Evolutionary conservation across 345 rosid species (phyloP).

Genomic region (Jatropha curcas): DNA sequence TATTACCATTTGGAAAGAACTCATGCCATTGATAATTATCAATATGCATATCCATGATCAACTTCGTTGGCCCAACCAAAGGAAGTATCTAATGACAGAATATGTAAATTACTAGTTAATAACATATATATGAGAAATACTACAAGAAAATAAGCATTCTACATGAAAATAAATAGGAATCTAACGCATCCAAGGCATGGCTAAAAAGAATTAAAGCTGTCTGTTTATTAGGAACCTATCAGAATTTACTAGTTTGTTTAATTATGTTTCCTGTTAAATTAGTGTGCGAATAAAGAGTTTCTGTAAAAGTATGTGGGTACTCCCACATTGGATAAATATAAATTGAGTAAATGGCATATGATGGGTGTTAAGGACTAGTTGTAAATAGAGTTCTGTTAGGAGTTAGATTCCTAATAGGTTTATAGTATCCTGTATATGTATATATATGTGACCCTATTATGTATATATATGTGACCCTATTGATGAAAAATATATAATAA

Average conservation of each 20-base stretch:
- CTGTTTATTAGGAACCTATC: background rate
- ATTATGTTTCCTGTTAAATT: background rate
- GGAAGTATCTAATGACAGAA: constrained; percentile 67
- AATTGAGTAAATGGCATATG: too few species aligned
- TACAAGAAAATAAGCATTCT: background rate
- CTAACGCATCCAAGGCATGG: background rate
- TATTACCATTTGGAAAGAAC: constrained; percentile 76
- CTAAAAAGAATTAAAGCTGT: background rate
- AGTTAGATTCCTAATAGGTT: too few species aligned
- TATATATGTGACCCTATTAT: too few species aligned
- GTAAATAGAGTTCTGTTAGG: too few species aligned
- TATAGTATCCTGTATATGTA: too few species aligned
- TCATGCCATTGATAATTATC: constrained; percentile 82
- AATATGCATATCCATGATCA: constrained; percentile 64
- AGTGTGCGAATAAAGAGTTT: too few species aligned
- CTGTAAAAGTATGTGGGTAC: too few species aligned
- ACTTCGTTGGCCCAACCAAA: constrained; percentile 73
- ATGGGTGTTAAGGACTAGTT: too few species aligned
- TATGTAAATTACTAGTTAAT: constrained; percentile 10
- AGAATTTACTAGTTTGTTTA: background rate
- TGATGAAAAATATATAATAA: too few species aligned
- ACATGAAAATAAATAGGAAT: background rate
- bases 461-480: too few species aligned
- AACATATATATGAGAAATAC: background rate
- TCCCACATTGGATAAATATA: too few species aligned